These are phyloP conservation scores for Fomitopsis palustris DNA, from an alignment of 1,284 basidiomycete species.

Conservation along the genomic window DNA sequence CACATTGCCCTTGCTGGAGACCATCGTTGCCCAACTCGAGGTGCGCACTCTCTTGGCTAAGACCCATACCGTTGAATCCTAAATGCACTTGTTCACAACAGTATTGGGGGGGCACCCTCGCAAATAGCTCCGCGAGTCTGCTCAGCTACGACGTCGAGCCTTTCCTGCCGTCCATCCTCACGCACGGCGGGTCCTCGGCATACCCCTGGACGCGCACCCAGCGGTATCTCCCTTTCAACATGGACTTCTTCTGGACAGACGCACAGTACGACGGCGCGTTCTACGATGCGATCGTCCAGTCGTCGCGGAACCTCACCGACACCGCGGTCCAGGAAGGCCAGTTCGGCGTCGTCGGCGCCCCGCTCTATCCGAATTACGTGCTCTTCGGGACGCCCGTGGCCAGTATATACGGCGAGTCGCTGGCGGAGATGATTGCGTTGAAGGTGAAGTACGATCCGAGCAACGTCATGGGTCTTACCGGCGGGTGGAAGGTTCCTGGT, in stretches of 20 bases:
- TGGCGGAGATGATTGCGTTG: slow-evolving; percentile 7
- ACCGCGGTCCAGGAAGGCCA: slow-evolving; percentile 4
- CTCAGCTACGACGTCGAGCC: slow-evolving; percentile 54
- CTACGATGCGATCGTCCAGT: slow-evolving; percentile 9
- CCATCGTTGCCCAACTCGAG: slow-evolving; percentile 36
- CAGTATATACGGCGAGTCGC: slow-evolving; percentile 11
- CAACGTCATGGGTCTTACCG: slow-evolving; percentile 15
- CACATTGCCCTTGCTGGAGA: slow-evolving; percentile 36
- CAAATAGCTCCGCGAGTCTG: slow-evolving; percentile 20
- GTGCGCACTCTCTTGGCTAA: slow-evolving; percentile 41
- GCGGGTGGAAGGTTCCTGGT: slow-evolving; percentile 12
- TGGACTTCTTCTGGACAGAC: slow-evolving; percentile 13
- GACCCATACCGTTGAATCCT: not conserved
- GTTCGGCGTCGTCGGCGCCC: not conserved
- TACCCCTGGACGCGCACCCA: slow-evolving; percentile 16
- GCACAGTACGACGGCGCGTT: slow-evolving; percentile 7
- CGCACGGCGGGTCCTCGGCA: slow-evolving; percentile 11
- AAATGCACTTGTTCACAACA: slow-evolving; percentile 16
- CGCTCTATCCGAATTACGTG: slow-evolving; percentile 11
- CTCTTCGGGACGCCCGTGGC: slow-evolving; percentile 5
- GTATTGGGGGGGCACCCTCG: slow-evolving; percentile 27
- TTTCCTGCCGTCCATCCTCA: slow-evolving; percentile 45
- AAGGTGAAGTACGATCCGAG: slow-evolving; percentile 12
- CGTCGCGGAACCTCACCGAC: slow-evolving; percentile 1
- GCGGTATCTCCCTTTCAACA: slow-evolving; percentile 13